Evolutionary conservation across 2,329 filamentous ascomycete species (phyloP), one percentile per base, ranked within the genome.

Genomic region (Sclerotinia minor): DNA sequence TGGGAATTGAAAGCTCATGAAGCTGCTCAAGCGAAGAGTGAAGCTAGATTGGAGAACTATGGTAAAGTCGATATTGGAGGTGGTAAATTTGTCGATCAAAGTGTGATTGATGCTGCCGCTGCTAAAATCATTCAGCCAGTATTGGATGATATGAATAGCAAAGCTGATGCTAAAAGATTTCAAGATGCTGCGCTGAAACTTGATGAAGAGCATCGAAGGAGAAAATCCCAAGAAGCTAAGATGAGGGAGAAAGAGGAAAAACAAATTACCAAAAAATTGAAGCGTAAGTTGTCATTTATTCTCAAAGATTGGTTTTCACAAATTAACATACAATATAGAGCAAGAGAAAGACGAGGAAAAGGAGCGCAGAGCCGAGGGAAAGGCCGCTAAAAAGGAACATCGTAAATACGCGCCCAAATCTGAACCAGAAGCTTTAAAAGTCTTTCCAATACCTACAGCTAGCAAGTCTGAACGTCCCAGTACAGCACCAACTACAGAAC

Each of bases 111-210:
- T 71, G 87, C 87, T 7, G 91, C 97, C 72, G 94, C 94, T 3
- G 85, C 87, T 17, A 87, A 85, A 57, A 87, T 89, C 72, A 85
- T 97, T 21, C 91, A 94, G 77, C 94, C 94, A 5, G 87, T 95
- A 0, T 78, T 97, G 7, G 89, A 97, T 72, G 91, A 96, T 71
- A 95, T 97, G 70, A 88, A 89, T 65, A 88, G 91, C 64, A 91
- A 89, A 75, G 91, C 91, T 0, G 90, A 93, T 75, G 83, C 83
- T 70, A 89, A 92, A 76, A 83, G 86, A 50, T 91, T 89, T 60
- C 84, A 88, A 69, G 84, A 90, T 69, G 82, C 88, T 58, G 85
- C 88, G 71, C 78, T 85, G 15, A 83, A 85, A 53, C 77, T 87
- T 24, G 89, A 92, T 69, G 82, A 87, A 69, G 87, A 92, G 68